These are phyloP conservation scores for Aristolochia fimbriata DNA, from an alignment of 164 flowering plant genomes.

Conservation along the genomic window DNA sequence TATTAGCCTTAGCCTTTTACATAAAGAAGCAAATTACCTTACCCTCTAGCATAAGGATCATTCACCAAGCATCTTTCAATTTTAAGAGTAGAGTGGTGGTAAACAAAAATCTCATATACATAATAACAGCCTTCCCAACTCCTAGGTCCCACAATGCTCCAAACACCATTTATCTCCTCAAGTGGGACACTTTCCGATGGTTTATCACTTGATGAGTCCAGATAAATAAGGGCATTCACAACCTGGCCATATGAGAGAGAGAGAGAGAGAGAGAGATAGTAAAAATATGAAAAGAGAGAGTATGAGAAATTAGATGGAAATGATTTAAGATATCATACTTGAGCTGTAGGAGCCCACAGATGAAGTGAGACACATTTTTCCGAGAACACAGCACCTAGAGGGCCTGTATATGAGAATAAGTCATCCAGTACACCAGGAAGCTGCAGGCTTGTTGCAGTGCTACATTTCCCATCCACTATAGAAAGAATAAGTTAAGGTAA, in stretches of 20 bases:
- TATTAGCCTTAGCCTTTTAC: too few species aligned
- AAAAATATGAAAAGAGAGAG: background rate
- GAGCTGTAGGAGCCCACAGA: slow-evolving; percentile 98
- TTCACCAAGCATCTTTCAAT: slow-evolving; percentile 68
- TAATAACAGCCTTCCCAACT: slow-evolving; percentile 88
- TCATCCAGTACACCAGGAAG: slow-evolving; percentile 86
- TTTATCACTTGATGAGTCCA: slow-evolving; percentile 33
- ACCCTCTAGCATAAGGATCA: slow-evolving; percentile 99
- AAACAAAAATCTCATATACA: slow-evolving; percentile 75
- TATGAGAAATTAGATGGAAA: background rate
- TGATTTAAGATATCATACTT: slow-evolving; percentile 27
- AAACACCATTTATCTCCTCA: slow-evolving; percentile 66
- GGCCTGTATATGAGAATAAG: slow-evolving; percentile 65
- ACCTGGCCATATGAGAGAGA: slow-evolving; percentile 28
- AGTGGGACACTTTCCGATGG: slow-evolving; percentile 49
- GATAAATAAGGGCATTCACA: slow-evolving; percentile 45
- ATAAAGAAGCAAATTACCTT: slow-evolving; percentile 14
- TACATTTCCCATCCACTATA: slow-evolving; percentile 53
- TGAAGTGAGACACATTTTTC: slow-evolving; percentile 47
- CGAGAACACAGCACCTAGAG: slow-evolving; percentile 71
- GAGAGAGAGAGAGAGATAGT: background rate
- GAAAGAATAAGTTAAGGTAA: background rate
- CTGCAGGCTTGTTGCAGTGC: slow-evolving; percentile 64
- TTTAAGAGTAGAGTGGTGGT: slow-evolving; percentile 61
- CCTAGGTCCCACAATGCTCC: slow-evolving; percentile 60